Base-by-base conservation (phyloP, 1,139 yeast species). In the Citeromyces hawaiiensis region DNA sequence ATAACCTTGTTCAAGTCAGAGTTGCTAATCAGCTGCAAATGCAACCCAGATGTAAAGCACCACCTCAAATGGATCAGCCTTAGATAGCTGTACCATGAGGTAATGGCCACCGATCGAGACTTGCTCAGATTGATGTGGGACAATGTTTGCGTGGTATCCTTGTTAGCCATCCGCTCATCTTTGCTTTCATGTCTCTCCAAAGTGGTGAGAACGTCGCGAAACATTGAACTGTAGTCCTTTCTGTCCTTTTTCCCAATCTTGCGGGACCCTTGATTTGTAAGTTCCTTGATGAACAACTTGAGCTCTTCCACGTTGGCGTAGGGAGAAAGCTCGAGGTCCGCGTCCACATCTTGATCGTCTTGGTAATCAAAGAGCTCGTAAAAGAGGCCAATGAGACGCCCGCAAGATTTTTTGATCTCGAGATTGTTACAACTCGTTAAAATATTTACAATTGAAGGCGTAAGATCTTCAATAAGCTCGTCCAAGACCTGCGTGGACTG, bases 51-150 rank as follows among this genome's bases (percentile, higher is more conserved):
- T 10, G 40, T 14, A 25, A 38, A 79, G n/a, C 77, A 67, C 82
- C 86, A 82, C 50, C 74, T 73, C 51, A 81, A 63, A 46, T 72
- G 77, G 42, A 77, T 68, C 41, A 80, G 61, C 43, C 87, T 64
- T 39, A 76, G 56, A 48, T 78, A 72, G 43, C 78, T 68, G 46
- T 62, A 70, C 93, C 93, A 82, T 23, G 81, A 66, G 45, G 69
- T 72, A 32, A 81, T 70, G n/a, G 76, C 67, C 40, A 82, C 58
- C 3, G 78, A 63, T 52, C 68, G 73, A 30, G 74, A 62, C 48
- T 73, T 71, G 19, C 75, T 69, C 40, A 79, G 55, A 45, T 70
- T 73, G 21, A 19, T 19, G 21, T 19, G 21, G 7, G 21, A 19
- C 21, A 19, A 7, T 19, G 21, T 19, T 19, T 19, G 21, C 4